Conservation (phyloP, 306 rosid species). For the Vigna unguiculata region DNA sequence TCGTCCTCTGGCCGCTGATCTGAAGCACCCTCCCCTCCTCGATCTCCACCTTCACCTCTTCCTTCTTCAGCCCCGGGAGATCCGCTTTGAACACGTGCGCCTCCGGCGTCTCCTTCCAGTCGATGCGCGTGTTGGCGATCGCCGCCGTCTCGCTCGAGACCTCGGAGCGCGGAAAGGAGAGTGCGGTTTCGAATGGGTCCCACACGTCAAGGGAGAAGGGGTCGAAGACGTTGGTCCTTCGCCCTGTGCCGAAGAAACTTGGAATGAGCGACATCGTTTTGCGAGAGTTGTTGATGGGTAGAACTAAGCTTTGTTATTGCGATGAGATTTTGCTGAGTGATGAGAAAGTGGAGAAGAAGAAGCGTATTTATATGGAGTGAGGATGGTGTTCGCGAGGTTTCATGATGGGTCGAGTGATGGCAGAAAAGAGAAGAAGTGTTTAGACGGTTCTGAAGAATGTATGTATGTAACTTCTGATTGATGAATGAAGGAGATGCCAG, state of each 20-base stretch:
- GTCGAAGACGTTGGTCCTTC: slow-evolving; percentile 50
- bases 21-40: slow-evolving; percentile 49
- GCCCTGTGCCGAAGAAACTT: slow-evolving; percentile 50
- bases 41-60: slow-evolving; percentile 53
- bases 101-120: slow-evolving; percentile 57
- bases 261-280: slow-evolving; percentile 51
- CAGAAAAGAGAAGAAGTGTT: slow-evolving; percentile 17
- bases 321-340: not conserved
- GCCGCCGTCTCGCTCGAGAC: not conserved
- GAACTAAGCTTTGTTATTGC: too few species aligned
- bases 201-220: slow-evolving; percentile 49
- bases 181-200: slow-evolving; percentile 41
- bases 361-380: not conserved
- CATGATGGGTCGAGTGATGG: not conserved
- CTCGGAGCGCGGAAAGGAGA: not conserved
- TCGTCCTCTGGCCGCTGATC: slow-evolving; percentile 50
- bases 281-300: too few species aligned
- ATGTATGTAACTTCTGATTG: not conserved
- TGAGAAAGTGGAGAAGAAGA: not conserved
- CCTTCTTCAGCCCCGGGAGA: slow-evolving; percentile 50
- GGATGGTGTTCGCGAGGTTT: slow-evolving; percentile 30
- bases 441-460: slow-evolving; percentile 21
- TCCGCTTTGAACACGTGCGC: slow-evolving; percentile 55
- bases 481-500: not conserved
- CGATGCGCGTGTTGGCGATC: slow-evolving; percentile 46